Base-by-base conservation (phyloP, 495 filamentous ascomycete genomes). In the Podospora appendiculata region DNA sequence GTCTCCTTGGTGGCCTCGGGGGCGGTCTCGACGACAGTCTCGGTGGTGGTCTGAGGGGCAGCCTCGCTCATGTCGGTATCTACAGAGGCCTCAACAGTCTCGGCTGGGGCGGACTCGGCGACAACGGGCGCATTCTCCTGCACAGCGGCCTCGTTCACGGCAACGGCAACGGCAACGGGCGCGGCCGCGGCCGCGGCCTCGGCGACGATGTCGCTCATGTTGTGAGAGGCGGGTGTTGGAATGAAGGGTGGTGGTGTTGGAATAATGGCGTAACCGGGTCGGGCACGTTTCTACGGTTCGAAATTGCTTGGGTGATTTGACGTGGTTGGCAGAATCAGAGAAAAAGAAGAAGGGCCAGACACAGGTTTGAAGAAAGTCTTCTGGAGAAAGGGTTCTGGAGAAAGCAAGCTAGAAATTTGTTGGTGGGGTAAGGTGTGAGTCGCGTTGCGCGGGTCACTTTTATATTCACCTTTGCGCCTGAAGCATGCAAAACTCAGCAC, bases 151-250 rank as follows among this genome's bases (percentile, higher is more conserved):
- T 61, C 58, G 32, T 46, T 35, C 25, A n/a, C 44, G 33, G 51
- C 43, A 25, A 5, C 25, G 25, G 25, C 25, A 25, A 25, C 25
- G 5, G n/a, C n/a, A n/a, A n/a, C n/a, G 13, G 58, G 55, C 16
- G 55, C 44, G 11, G 56, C 60, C 16, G 46, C 61, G 32, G 42
- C 47, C 49, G 62, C 58, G 13, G 60, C 60, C 17, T 64, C 62
- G 25, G 56, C 38, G 47, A 45, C 53, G 18, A 56, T 41, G 53
- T 70, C 66, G 56, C 62, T 68, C 60, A 67, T 63, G 44, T 39
- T 57, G 25, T 10, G 10, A 13, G 36, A 11, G 2, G 36, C 36
- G 36, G 36, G 36, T 13, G 2, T 38, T 38, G 9, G 36, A 38
- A 3, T 10, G 10, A 13, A 38, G 10, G 36, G 36, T 38, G 10